Evolutionary conservation across 2,329 filamentous ascomycete species (phyloP).

Genomic region (Apiospora aurea): DNA sequence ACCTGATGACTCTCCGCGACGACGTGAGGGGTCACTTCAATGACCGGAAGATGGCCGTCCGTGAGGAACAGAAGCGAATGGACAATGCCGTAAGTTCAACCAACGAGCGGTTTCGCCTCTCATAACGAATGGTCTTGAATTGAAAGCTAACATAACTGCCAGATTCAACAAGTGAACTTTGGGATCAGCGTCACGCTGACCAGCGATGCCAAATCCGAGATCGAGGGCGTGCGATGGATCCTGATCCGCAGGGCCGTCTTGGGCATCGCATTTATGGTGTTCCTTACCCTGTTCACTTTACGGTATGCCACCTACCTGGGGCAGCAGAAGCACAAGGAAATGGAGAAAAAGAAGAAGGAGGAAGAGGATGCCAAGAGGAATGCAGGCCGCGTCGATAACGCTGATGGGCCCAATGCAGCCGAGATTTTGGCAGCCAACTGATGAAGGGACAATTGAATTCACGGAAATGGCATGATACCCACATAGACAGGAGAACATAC

Average conservation of each 20-base stretch:
- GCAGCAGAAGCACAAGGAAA: conserved; percentile 57
- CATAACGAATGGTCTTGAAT: too few species aligned
- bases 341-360: conserved; percentile 50
- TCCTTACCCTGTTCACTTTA: conserved; percentile 65
- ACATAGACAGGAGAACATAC: conserved; percentile 39
- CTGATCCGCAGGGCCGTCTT: conserved; percentile 69
- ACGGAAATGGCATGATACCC: conserved; percentile 31
- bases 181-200: conserved; percentile 92
- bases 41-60: conserved; percentile 89
- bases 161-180: conserved; percentile 95
- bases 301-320: conserved; percentile 65
- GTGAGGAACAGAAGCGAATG: conserved; percentile 84
- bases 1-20: conserved; percentile 82
- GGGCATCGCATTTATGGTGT: conserved; percentile 71
- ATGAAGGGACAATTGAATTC: neutral
- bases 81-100: conserved; percentile 73
- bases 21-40: conserved; percentile 96
- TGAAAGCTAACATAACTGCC: conserved; percentile 8
- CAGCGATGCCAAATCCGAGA: conserved; percentile 89
- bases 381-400: conserved; percentile 54
- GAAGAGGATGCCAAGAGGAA: conserved; percentile 52
- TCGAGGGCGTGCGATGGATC: conserved; percentile 91
- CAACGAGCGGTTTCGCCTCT: conserved; percentile 3
- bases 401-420: conserved; percentile 58
- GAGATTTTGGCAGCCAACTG: conserved; percentile 65